phyloP scores from a whole-genome alignment of 1,284 basidiomycete species.

The Sporisorium iseilematis-ciliati region DNA sequence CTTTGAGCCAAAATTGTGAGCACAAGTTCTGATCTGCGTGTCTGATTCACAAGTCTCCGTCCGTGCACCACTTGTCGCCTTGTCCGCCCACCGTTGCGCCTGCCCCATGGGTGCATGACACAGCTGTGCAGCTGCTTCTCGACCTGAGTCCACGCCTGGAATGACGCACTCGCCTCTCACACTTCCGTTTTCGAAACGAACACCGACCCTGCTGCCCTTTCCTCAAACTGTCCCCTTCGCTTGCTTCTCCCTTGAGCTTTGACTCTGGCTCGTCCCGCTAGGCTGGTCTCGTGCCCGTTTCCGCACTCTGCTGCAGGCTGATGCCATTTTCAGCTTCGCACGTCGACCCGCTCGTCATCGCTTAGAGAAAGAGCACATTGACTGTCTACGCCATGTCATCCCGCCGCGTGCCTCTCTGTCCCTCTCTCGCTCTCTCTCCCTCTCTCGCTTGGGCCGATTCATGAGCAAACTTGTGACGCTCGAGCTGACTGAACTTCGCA shows the following conservation, averaged over 20 bases:
- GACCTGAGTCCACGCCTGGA: too few relatives aligned
- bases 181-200: too few relatives aligned
- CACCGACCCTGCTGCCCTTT: too few relatives aligned
- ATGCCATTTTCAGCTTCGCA: conserved; percentile 15
- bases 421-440: not conserved
- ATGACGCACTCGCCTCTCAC: too few relatives aligned
- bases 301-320: conserved; percentile 4
- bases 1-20: too few relatives aligned
- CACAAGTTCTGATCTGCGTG: too few relatives aligned
- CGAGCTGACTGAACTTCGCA: conserved; percentile 2
- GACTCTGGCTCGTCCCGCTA: conserved; percentile 1
- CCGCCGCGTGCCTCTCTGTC: not conserved
- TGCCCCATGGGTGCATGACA: too few relatives aligned
- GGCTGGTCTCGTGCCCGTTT: conserved; percentile 7
- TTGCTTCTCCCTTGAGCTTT: not conserved
- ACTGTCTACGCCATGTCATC: not conserved
- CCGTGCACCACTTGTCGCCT: too few relatives aligned
- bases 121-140: too few relatives aligned
- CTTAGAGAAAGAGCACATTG: too few relatives aligned
- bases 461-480: not conserved
- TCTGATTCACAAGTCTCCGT: too few relatives aligned
- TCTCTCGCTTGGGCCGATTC: conserved; percentile 2
- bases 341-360: conserved; percentile 18
- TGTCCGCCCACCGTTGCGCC: too few relatives aligned
- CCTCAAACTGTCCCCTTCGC: not conserved